Percentiles rank a stretch among this genome's conserved stretches.
These are phyloP conservation scores for Xylaria sp. DNA, from an alignment of 2,329 filamentous ascomycete species.

Conservation along the genomic window DNA sequence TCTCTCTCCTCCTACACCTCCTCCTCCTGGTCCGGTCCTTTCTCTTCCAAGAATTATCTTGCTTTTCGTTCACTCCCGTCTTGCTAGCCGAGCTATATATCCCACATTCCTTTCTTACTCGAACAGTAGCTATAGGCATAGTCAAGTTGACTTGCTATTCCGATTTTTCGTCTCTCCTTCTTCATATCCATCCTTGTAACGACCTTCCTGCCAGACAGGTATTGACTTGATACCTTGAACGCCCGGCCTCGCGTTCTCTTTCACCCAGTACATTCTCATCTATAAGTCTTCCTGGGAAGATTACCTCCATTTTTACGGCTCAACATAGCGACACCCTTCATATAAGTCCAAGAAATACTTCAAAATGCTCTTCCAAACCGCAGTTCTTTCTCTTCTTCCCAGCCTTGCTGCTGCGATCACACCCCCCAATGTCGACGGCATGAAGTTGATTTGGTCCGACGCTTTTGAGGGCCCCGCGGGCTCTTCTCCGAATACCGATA, in stretches of 20 bases:
- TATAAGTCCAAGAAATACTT: conserved; percentile 27
- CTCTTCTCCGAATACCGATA: conserved; percentile 37
- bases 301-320: conserved; percentile 17
- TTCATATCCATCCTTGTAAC: conserved; percentile 33
- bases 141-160: conserved; percentile 30
- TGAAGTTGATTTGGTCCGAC: conserved; percentile 45
- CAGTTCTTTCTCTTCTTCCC: conserved; percentile 44
- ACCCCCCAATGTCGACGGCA: conserved; percentile 44
- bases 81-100: conserved; percentile 45
- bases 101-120: conserved; percentile 41
- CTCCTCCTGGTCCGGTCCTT: conserved; percentile 32
- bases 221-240: conserved; percentile 27
- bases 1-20: conserved; percentile 14
- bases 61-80: conserved; percentile 41
- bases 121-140: conserved; percentile 17
- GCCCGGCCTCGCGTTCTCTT: conserved; percentile 30
- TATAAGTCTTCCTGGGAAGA: conserved; percentile 19
- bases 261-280: conserved; percentile 13
- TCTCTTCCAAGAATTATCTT: conserved; percentile 40
- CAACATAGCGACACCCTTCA: conserved; percentile 29
- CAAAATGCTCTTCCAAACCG: conserved; percentile 46
- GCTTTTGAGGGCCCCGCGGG: conserved; percentile 46
- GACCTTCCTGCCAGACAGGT: conserved; percentile 44
- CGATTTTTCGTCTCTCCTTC: conserved; percentile 42
- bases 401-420: conserved; percentile 45